Evolutionary conservation across 2,329 filamentous ascomycete species (phyloP), one percentile per base, ranked within the genome.

Genomic region (Aspergillus bombycis): DNA sequence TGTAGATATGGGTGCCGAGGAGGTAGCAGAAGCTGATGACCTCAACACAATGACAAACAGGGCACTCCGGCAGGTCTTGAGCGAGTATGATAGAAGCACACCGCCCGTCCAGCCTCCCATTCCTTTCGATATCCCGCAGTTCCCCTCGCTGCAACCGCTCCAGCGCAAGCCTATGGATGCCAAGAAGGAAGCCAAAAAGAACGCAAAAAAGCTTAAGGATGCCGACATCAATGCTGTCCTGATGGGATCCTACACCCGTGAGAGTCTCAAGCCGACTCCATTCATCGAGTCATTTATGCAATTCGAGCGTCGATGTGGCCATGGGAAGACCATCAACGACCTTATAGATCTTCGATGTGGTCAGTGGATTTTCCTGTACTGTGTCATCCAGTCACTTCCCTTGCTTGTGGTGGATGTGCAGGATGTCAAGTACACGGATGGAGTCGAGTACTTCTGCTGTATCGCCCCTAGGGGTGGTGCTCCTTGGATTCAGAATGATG

Each of bases 91-190:
- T 75, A 88, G 91, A 64, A 94, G 91, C 10, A 92, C 90, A 16
- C 93, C 94, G 1, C 95, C 95, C 0, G 93, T 98, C 0, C 87
- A 94, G 63, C 95, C 95, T 0, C 93, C 94, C 0, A 88, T 98
- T 61, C 94, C 95, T 0, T 98, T 94, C 72, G 94, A 98, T 74
- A 83, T 92, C 5, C 94, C 95, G 3, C 86, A 89, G 67, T 79
- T 96, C 28, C 94, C 94, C 0, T 86, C 85, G 1, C 85, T 96
- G 70, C 83, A 85, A 36, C 82, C 87, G 1, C 84, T 93, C 21
- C 84, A 89, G 61, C 84, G 87, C 46, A 90, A 88, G 50, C 84
- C 84, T 1, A 82, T 92, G 36, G 85, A 91, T 23, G 75, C 86
- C 1, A 94, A 93, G 78, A 91, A 93, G 70, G 91, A 94, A 74